A percentile compares a stretch with the other conserved stretches of the same genome.
phyloP scores from a whole-genome alignment of 2,329 filamentous ascomycete species.

The Botryotinia narcissicola region DNA sequence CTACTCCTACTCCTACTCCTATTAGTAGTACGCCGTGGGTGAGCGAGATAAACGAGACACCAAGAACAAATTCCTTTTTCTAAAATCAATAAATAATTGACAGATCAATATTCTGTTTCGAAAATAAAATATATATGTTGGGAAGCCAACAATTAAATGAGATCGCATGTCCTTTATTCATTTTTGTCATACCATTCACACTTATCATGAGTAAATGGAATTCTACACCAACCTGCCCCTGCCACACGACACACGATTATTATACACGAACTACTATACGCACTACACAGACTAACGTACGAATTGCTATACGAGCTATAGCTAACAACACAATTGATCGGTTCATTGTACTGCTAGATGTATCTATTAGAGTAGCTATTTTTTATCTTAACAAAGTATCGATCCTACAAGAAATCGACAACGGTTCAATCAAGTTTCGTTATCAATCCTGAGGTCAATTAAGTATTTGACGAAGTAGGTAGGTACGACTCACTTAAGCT shows the following conservation, averaged over 20 bases:
- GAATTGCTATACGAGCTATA: background rate
- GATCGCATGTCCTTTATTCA: background rate
- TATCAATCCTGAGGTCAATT: background rate
- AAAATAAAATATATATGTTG: background rate
- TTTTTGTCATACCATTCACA: background rate
- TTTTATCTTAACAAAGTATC: background rate
- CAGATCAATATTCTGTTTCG: background rate
- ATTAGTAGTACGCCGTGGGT: background rate
- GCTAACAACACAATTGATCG: background rate
- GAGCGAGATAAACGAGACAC: background rate
- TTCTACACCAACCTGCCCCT: background rate
- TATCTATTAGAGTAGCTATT: background rate
- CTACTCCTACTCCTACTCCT: no score
- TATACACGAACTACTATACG: background rate
- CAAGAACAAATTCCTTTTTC: background rate
- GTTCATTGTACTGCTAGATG: background rate
- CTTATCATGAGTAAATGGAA: background rate
- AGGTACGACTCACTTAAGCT: background rate
- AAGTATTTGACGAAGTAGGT: background rate
- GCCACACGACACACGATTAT: background rate
- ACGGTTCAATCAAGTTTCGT: background rate
- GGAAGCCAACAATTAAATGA: background rate
- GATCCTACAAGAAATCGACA: background rate
- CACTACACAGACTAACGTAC: background rate
- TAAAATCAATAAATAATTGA: background rate